A percentile compares a stretch with the other conserved stretches of the same genome.
Evolutionary conservation across 1,139 yeast genomes (phyloP).

Genomic region (Taphrina populina): DNA sequence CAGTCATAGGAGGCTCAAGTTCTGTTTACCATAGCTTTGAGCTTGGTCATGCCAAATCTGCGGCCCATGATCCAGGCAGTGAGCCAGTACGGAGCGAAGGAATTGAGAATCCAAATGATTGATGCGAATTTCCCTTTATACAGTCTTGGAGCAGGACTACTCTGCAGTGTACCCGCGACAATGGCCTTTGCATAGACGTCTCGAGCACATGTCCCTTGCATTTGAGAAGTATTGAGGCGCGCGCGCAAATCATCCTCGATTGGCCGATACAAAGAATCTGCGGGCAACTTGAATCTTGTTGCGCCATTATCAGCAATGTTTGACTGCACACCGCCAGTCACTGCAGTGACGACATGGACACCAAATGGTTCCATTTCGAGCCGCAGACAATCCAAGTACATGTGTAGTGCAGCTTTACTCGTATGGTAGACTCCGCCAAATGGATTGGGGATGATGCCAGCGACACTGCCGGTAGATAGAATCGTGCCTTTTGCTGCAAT

Average conservation of each 20-base stretch:
- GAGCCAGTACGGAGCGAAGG: conserved; percentile 30
- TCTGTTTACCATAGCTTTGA: conserved; percentile 9
- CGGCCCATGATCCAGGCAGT: conserved; percentile 18
- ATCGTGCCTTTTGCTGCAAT: conserved; percentile 69
- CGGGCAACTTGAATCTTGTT: conserved; percentile 12
- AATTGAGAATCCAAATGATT: conserved; percentile 17
- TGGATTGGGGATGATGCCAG: conserved; percentile 69
- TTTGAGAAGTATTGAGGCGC: conserved; percentile 28
- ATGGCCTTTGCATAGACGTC: conserved; percentile 24
- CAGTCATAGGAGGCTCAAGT: neutral
- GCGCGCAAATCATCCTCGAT: conserved; percentile 6
- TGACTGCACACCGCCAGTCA: conserved; percentile 69
- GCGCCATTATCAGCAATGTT: conserved; percentile 53
- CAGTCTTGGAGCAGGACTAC: conserved; percentile 22
- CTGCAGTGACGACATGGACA: conserved; percentile 66
- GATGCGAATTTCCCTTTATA: conserved; percentile 28
- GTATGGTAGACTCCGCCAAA: conserved; percentile 69
- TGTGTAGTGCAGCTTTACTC: conserved; percentile 74
- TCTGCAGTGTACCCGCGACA: conserved; percentile 5
- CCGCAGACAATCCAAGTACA: conserved; percentile 62
- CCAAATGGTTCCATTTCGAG: conserved; percentile 71
- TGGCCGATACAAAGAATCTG: conserved; percentile 17
- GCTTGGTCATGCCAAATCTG: conserved; percentile 25
- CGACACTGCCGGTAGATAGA: conserved; percentile 71
- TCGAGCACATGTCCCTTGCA: conserved; percentile 14